A percentile compares a stretch with the other conserved stretches of the same genome.
Evolutionary conservation across 164 flowering plant species (phyloP).

Genomic region (Paratinospora sagittata): DNA sequence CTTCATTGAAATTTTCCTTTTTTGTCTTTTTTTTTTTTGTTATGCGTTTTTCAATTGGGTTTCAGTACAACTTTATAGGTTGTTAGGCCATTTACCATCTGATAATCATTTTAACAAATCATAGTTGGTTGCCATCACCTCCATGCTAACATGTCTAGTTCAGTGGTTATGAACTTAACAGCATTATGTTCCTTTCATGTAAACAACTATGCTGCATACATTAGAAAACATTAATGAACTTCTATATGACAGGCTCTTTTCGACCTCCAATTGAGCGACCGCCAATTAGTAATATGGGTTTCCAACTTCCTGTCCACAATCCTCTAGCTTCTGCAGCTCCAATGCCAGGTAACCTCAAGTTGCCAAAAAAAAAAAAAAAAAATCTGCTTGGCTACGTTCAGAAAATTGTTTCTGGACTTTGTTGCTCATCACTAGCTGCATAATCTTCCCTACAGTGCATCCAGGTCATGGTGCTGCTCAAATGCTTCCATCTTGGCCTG

Average conservation of each 20-base stretch:
- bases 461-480: slow-evolving; percentile 62
- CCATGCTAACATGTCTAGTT: slow-evolving; percentile 1
- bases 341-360: slow-evolving; percentile 49
- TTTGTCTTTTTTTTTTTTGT: no score
- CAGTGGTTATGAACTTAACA: not conserved
- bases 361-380: no score
- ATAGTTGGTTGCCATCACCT: no score
- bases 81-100: not conserved
- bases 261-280: slow-evolving; percentile 61
- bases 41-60: no score
- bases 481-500: slow-evolving; percentile 60
- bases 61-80: no score
- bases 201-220: not conserved
- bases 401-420: slow-evolving; percentile 1
- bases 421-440: not conserved
- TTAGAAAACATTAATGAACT: not conserved
- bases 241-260: slow-evolving; percentile 47
- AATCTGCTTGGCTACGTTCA: not conserved
- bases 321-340: slow-evolving; percentile 47
- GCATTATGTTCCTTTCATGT: not conserved
- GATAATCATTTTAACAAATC: not conserved
- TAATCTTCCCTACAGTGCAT: slow-evolving; percentile 20
- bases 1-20: no score
- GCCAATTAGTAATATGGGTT: slow-evolving; percentile 36
- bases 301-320: slow-evolving; percentile 48